Evolutionary conservation across 2,329 filamentous ascomycete genomes (phyloP).

Genomic region (Fusarium chuoi): DNA sequence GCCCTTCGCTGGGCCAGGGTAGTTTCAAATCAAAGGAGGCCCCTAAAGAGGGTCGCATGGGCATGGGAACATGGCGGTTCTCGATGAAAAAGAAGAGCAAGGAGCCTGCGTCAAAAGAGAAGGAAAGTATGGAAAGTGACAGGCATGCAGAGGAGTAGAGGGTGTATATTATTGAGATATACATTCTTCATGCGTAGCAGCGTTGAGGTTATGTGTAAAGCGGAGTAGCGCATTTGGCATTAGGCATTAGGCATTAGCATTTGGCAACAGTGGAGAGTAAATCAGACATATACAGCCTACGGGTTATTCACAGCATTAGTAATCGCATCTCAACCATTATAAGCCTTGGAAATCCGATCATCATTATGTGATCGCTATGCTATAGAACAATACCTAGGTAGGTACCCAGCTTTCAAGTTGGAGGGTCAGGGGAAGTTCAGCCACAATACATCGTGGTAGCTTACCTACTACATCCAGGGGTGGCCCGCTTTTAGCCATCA

Average conservation of each 20-base stretch:
- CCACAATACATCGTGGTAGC: slow-evolving; percentile 21
- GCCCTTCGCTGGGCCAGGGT: slow-evolving; percentile 64
- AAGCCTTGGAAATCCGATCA: not conserved
- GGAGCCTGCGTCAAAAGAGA: slow-evolving; percentile 54
- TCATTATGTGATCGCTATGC: not conserved
- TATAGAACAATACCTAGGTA: not conserved
- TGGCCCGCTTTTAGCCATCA: slow-evolving; percentile 43
- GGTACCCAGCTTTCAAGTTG: not conserved
- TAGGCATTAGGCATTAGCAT: slow-evolving; percentile 9
- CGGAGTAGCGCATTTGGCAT: slow-evolving; percentile 12
- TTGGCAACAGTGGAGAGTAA: slow-evolving; percentile 11
- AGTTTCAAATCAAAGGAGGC: slow-evolving; percentile 54
- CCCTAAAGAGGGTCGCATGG: slow-evolving; percentile 60
- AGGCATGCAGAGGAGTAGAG: slow-evolving; percentile 45
- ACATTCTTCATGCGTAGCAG: not conserved
- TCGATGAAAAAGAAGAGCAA: slow-evolving; percentile 70
- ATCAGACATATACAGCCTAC: slow-evolving; percentile 5
- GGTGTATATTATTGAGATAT: slow-evolving; percentile 2
- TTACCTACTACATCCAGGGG: not conserved
- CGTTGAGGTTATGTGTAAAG: slow-evolving; percentile 2
- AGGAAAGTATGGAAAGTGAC: slow-evolving; percentile 66
- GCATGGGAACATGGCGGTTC: slow-evolving; percentile 64
- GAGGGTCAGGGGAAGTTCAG: slow-evolving; percentile 30
- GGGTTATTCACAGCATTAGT: slow-evolving; percentile 11
- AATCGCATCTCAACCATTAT: slow-evolving; percentile 14